Conservation (phyloP, 768 basidiomycete genomes). For the Mycena amicta region DNA sequence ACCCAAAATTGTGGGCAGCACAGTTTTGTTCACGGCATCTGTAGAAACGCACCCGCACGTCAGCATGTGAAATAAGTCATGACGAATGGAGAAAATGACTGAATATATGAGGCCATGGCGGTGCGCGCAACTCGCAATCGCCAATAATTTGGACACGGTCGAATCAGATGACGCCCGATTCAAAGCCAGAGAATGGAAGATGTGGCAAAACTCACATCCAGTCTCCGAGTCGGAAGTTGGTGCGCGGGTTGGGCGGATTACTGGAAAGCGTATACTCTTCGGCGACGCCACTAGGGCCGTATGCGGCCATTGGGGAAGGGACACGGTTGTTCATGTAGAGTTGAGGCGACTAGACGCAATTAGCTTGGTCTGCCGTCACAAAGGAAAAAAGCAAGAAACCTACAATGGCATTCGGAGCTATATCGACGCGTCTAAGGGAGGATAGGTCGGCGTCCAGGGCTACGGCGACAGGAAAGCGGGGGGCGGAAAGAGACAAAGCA, state of each 20-base stretch:
- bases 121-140: no score
- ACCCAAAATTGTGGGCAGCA: constrained; percentile 87
- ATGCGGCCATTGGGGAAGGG: constrained; percentile 7
- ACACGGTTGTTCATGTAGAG: constrained; percentile 27
- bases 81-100: constrained; percentile 18
- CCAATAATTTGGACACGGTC: no score
- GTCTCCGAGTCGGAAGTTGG: constrained; percentile 68
- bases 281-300: constrained; percentile 21
- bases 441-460: constrained; percentile 65
- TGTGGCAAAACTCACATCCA: constrained; percentile 64
- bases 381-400: constrained; percentile 4
- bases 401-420: constrained; percentile 8
- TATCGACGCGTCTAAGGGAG: constrained; percentile 50
- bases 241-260: constrained; percentile 73
- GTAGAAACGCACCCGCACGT: constrained; percentile 23
- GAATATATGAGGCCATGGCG: constrained; percentile 20
- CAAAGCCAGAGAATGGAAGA: constrained; percentile 9
- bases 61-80: constrained; percentile 23
- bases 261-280: constrained; percentile 61
- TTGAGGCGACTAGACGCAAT: constrained; percentile 22
- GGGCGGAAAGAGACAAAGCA: constrained; percentile 53
- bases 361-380: constrained; percentile 4
- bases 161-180: constrained; percentile 19
- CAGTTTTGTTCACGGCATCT: constrained; percentile 73
- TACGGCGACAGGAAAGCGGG: constrained; percentile 50